Conservation (phyloP, 495 filamentous ascomycete species). For the Delitschia confertaspora region DNA sequence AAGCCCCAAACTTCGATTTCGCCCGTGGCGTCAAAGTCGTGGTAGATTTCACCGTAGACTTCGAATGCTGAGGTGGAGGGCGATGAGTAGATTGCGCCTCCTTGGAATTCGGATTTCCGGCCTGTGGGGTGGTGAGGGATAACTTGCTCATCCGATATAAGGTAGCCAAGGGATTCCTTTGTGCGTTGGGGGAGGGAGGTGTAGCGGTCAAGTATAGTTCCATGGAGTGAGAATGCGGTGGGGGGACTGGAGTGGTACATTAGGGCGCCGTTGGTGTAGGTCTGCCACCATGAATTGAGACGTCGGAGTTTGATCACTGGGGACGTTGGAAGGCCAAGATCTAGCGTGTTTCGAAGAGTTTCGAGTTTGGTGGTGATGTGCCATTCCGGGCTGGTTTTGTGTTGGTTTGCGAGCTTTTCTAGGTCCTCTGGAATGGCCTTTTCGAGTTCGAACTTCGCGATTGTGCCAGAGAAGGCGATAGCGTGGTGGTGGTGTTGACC, state of each 20-base stretch:
- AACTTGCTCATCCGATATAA: constrained; percentile 2
- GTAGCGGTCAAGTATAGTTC: constrained; percentile 1
- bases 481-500: too few species aligned
- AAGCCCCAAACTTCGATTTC: constrained; percentile 4
- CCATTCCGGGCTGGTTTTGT: constrained; percentile 5
- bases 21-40: neutral
- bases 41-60: constrained; percentile 4
- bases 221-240: constrained; percentile 10
- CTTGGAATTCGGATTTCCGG: neutral
- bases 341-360: neutral
- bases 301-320: neutral
- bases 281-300: neutral
- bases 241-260: constrained; percentile 1
- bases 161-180: constrained; percentile 2
- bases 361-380: constrained; percentile 11
- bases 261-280: neutral
- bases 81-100: constrained; percentile 7
- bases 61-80: neutral
- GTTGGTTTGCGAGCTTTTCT: neutral
- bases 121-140: neutral
- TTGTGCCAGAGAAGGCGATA: neutral
- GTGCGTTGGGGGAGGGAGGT: neutral
- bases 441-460: constrained; percentile 2
- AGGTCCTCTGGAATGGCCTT: constrained; percentile 1
- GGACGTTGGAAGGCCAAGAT: constrained; percentile 2